Evolutionary conservation across 352 stramenopile species (phyloP).

Genomic region (Phytophthora fragariae): DNA sequence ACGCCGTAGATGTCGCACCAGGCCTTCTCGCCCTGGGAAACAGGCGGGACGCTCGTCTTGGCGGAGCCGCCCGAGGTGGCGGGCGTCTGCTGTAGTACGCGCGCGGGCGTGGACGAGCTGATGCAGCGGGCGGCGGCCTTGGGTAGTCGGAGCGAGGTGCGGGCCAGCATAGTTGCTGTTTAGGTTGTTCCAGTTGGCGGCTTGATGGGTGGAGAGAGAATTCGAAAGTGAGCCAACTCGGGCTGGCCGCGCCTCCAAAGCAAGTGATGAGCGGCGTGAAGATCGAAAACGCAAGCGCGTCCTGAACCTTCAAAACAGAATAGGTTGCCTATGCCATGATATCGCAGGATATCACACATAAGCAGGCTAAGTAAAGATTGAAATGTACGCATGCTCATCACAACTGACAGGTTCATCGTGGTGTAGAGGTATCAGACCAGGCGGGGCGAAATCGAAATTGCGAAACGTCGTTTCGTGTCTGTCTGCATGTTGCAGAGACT

Average conservation of each 20-base stretch:
- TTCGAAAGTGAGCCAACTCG: slow-evolving; percentile 44
- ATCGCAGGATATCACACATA: neutral
- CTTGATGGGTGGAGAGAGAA: slow-evolving; percentile 18
- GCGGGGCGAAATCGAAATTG: neutral
- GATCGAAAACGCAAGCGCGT: slow-evolving; percentile 22
- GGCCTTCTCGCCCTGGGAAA: slow-evolving; percentile 64
- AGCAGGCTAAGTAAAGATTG: too few species aligned
- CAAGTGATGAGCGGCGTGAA: slow-evolving; percentile 16
- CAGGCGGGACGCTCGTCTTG: slow-evolving; percentile 27
- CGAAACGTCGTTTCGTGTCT: slow-evolving; percentile 47
- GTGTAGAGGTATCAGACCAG: too few species aligned
- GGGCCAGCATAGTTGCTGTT: slow-evolving; percentile 40
- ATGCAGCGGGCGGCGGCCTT: slow-evolving; percentile 40
- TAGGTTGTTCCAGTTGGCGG: neutral
- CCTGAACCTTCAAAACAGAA: neutral
- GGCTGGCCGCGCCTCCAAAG: too few species aligned
- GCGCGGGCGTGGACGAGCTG: slow-evolving; percentile 39
- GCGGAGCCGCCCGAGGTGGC: slow-evolving; percentile 15
- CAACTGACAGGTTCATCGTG: neutral
- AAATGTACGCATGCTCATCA: too few species aligned
- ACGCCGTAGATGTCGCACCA: slow-evolving; percentile 85
- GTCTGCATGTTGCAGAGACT: slow-evolving; percentile 49
- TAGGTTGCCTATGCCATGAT: neutral
- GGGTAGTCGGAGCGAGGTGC: slow-evolving; percentile 35
- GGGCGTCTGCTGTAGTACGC: slow-evolving; percentile 48